Evolutionary conservation across 2,329 filamentous ascomycete genomes (phyloP).

Genomic region (Pyricularia sp.): DNA sequence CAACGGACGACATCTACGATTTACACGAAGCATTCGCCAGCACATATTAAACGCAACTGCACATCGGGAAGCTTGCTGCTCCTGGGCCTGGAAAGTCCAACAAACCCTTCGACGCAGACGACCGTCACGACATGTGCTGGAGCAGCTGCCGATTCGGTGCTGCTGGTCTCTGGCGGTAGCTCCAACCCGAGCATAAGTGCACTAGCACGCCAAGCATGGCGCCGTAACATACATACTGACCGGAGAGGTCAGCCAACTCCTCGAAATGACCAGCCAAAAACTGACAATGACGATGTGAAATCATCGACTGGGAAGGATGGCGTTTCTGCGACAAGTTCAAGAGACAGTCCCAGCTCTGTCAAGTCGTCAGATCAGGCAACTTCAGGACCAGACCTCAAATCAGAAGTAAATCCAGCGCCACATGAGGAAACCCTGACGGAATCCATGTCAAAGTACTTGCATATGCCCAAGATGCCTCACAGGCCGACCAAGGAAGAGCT

Average conservation of each 20-base stretch:
- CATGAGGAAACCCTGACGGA: slow-evolving; percentile 33
- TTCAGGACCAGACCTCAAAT: slow-evolving; percentile 5
- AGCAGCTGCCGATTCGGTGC: slow-evolving; percentile 25
- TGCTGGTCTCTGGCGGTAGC: slow-evolving; percentile 14
- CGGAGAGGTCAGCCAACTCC: slow-evolving; percentile 6
- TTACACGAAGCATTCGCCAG: background rate
- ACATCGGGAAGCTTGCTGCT: slow-evolving; percentile 46
- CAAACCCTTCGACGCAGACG: slow-evolving; percentile 25
- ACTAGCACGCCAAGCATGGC: slow-evolving; percentile 27
- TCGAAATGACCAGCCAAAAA: background rate
- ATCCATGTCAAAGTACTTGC: slow-evolving; percentile 50
- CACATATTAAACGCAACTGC: slow-evolving; percentile 38
- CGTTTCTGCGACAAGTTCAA: slow-evolving; percentile 3
- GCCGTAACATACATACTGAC: slow-evolving; percentile 21
- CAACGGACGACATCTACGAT: background rate
- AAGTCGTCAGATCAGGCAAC: slow-evolving; percentile 6
- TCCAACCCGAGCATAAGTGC: slow-evolving; percentile 23
- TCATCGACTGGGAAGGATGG: background rate
- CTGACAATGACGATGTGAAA: slow-evolving; percentile 1
- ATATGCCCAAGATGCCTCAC: slow-evolving; percentile 67
- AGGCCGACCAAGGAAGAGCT: slow-evolving; percentile 90
- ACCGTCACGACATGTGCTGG: slow-evolving; percentile 27
- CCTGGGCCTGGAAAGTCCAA: slow-evolving; percentile 31
- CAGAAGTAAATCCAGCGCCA: slow-evolving; percentile 5
- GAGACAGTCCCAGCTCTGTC: slow-evolving; percentile 6